phyloP scores from a whole-genome alignment of 2,329 filamentous ascomycete genomes.

The Aspergillus neoniger region DNA sequence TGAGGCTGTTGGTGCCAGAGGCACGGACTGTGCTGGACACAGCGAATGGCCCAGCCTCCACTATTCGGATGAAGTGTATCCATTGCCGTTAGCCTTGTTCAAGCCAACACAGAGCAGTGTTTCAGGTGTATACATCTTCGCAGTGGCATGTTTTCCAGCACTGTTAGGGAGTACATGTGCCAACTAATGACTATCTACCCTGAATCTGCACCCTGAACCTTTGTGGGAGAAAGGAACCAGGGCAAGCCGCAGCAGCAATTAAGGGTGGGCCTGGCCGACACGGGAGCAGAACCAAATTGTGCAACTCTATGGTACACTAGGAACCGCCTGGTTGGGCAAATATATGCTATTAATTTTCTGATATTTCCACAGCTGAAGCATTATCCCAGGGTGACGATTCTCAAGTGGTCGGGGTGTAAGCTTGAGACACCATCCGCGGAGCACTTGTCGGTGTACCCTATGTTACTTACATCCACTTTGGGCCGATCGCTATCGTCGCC shows the following conservation, averaged over 20 bases:
- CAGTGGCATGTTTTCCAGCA: too few species aligned
- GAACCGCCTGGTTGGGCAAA: background rate
- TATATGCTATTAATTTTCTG: background rate
- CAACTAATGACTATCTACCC: background rate
- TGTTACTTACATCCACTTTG: background rate
- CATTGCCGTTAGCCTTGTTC: background rate
- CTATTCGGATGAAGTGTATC: constrained; percentile 3
- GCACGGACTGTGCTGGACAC: constrained; percentile 3
- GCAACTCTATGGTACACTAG: constrained; percentile 2
- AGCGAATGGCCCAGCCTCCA: background rate
- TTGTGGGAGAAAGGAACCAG: background rate
- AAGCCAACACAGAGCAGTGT: background rate
- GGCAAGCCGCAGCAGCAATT: background rate
- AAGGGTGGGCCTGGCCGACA: constrained; percentile 1
- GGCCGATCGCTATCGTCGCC: background rate
- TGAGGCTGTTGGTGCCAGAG: constrained; percentile 10
- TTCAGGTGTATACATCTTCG: background rate
- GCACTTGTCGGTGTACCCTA: background rate
- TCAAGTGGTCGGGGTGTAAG: background rate
- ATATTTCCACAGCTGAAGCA: background rate
- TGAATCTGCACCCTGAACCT: background rate
- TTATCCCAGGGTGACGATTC: background rate
- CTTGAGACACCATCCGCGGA: background rate
- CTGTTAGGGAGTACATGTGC: too few species aligned
- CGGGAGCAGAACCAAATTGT: constrained; percentile 1